A percentile compares a stretch with the other conserved stretches of the same genome.
phyloP scores from a whole-genome alignment of 2,329 filamentous ascomycete species.

The Proliferodiscus dingleyae region DNA sequence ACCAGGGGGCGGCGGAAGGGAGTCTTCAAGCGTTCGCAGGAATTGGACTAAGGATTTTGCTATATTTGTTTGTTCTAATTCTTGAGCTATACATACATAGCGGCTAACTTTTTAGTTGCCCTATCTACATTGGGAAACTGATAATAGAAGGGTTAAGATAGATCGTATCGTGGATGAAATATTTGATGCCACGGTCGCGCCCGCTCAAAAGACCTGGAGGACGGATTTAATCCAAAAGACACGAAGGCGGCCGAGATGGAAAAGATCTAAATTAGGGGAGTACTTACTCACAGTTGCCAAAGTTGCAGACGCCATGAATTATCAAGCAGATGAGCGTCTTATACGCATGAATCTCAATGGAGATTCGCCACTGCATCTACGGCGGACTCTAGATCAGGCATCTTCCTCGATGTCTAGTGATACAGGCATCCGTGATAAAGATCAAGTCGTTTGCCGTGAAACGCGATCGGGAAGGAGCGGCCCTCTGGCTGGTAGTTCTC shows the following conservation, averaged over 20 bases:
- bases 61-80: too few relatives aligned
- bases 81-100: too few relatives aligned
- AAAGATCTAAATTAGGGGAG: neutral
- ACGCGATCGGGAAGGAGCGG: neutral
- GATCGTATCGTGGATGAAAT: slow-evolving; percentile 1
- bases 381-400: slow-evolving; percentile 40
- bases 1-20: too few relatives aligned
- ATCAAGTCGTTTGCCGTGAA: slow-evolving; percentile 13
- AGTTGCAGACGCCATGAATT: slow-evolving; percentile 13
- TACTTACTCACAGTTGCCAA: slow-evolving; percentile 4
- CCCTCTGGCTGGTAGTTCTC: neutral
- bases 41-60: too few relatives aligned
- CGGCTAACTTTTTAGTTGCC: too few relatives aligned
- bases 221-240: neutral
- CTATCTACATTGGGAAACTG: slow-evolving; percentile 22
- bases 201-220: neutral
- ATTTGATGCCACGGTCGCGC: neutral
- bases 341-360: slow-evolving; percentile 8
- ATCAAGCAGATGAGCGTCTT: slow-evolving; percentile 12
- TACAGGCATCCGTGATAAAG: slow-evolving; percentile 32
- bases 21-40: too few relatives aligned
- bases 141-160: too few relatives aligned
- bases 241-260: too few relatives aligned
- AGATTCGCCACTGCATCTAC: slow-evolving; percentile 35
- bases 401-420: slow-evolving; percentile 36